phyloP scores from a whole-genome alignment of 495 filamentous ascomycete species.

The Trichoderma gamsii region DNA sequence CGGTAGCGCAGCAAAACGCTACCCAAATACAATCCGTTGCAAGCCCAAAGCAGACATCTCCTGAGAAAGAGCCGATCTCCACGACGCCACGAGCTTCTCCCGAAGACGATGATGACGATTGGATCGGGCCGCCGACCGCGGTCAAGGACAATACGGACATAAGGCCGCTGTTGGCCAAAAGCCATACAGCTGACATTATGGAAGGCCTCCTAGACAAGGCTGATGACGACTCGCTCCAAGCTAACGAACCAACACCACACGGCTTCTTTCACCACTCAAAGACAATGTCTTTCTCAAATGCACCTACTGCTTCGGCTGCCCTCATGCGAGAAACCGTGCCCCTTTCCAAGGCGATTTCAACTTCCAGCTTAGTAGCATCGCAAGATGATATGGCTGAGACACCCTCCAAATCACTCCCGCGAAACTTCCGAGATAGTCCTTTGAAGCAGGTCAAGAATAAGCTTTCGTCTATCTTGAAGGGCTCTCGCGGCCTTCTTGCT shows the following conservation, averaged over 20 bases:
- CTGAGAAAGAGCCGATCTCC: slow-evolving; percentile 26
- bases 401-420: slow-evolving; percentile 63
- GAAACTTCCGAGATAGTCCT: slow-evolving; percentile 65
- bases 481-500: slow-evolving; percentile 74
- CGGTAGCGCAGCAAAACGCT: slow-evolving; percentile 26
- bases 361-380: slow-evolving; percentile 42
- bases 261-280: slow-evolving; percentile 40
- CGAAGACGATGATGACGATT: slow-evolving; percentile 70
- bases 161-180: slow-evolving; percentile 48
- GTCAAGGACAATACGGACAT: slow-evolving; percentile 26
- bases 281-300: slow-evolving; percentile 49
- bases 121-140: slow-evolving; percentile 63
- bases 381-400: slow-evolving; percentile 51
- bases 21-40: slow-evolving; percentile 47
- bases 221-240: slow-evolving; percentile 19
- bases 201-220: slow-evolving; percentile 47
- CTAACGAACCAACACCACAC: slow-evolving; percentile 19
- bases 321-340: not conserved
- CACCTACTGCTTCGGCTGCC: slow-evolving; percentile 27
- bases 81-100: slow-evolving; percentile 48
- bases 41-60: slow-evolving; percentile 30
- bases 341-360: slow-evolving; percentile 51
- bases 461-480: slow-evolving; percentile 79
- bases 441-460: slow-evolving; percentile 84
- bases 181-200: slow-evolving; percentile 53